Evolutionary conservation across 2,329 filamentous ascomycete genomes (phyloP).

Genomic region (Reticulascus tulasneorum): DNA sequence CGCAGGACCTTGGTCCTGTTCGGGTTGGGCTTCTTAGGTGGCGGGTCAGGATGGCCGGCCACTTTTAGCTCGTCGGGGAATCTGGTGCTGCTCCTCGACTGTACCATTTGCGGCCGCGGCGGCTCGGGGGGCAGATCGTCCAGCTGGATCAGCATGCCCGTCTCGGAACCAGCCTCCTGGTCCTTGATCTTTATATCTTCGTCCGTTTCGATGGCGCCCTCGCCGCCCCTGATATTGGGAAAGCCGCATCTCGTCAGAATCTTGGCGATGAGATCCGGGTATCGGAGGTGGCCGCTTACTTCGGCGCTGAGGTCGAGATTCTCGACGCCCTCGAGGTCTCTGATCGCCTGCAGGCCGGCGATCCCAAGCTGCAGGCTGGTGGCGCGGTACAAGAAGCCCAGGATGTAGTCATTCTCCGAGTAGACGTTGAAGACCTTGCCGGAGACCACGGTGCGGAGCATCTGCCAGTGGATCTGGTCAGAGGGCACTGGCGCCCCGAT

Average conservation of each 20-base stretch:
- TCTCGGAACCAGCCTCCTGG: conserved; percentile 21
- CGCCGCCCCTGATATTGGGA: conserved; percentile 37
- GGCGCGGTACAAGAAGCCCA: conserved; percentile 82
- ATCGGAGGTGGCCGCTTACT: conserved; percentile 52
- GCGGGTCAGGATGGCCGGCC: conserved; percentile 8
- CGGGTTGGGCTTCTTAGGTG: conserved; percentile 4
- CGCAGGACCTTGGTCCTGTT: conserved; percentile 7
- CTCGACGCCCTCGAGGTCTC: conserved; percentile 61
- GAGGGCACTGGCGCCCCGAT: conserved; percentile 79
- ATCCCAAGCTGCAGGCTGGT: conserved; percentile 79
- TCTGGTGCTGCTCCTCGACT: conserved; percentile 11
- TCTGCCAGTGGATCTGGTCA: conserved; percentile 48
- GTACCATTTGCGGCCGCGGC: conserved; percentile 12
- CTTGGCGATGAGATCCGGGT: conserved; percentile 45
- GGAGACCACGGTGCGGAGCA: neutral
- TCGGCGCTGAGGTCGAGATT: conserved; percentile 50
- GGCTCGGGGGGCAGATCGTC: conserved; percentile 25
- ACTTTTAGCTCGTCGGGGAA: conserved; percentile 11
- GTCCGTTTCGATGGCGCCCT: conserved; percentile 46
- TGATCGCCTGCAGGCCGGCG: conserved; percentile 73
- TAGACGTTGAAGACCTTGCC: conserved; percentile 76
- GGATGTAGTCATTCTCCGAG: conserved; percentile 80
- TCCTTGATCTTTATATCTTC: conserved; percentile 33
- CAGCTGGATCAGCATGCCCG: conserved; percentile 37
- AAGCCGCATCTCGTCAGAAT: conserved; percentile 52